Evolutionary conservation across 2,329 filamentous ascomycete genomes (phyloP), one percentile per base, ranked within the genome.

Genomic region (Sclerotinia spermophila): DNA sequence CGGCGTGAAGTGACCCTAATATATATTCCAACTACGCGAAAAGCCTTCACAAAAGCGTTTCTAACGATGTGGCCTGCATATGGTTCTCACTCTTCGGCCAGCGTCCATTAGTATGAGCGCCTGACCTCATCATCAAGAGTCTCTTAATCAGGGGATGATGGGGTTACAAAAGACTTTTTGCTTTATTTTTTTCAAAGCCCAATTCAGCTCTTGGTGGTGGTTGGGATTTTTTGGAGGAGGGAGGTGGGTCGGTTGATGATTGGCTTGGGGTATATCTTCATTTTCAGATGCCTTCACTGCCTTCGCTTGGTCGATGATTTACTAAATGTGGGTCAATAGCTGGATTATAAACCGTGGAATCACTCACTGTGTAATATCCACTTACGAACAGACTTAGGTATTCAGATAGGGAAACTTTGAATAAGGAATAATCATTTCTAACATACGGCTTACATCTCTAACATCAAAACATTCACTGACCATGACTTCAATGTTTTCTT

Each of bases 91-190:
- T 66, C 45, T 53, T 40, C 35, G 62, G 19, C 51, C 62, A 66
- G 45, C 45, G 62, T 66, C n/a, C 3, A 24, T 66, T 27, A 24
- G 45, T 30, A 35, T 30, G 33, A 42, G 3, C 62, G 45, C 62
- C 62, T 53, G 35, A 35, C n/a, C 5, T 13, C 62, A 65, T 65
- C 33, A 65, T 65, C 45, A 30, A 65, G 62, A 65, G 62, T 40
- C 62, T 30, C 45, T 51, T 48, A 38, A 27, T 40, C 33, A 40
- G 45, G 35, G 62, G 45, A 65, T 65, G 62, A n/a, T 65, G 45
- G 6, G 1, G 24, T 48, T 65, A 21, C 24, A 53, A 53, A 17
- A 8, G 38, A 13, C 33, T 65, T 65, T 51, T 65, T 65, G 30
- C 27, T 35, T n/a, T 19, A 0, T 4, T 21, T 40, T 40, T 59